These are phyloP conservation scores for Silybum marianum DNA, from an alignment of 129 eudicot species.

Conservation along the genomic window DNA sequence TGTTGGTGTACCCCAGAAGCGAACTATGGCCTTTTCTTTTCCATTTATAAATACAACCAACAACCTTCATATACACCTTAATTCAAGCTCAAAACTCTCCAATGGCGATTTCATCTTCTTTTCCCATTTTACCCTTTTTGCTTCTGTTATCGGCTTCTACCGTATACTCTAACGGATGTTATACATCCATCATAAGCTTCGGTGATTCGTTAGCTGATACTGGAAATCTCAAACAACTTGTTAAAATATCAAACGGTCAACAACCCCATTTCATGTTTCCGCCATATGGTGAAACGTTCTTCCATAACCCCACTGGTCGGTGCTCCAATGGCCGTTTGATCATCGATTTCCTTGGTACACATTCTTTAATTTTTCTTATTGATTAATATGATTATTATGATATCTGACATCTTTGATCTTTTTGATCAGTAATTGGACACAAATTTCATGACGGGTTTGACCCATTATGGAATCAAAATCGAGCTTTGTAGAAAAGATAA, in stretches of 20 bases:
- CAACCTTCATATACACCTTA: not conserved
- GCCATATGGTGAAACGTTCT: slow-evolving; percentile 62
- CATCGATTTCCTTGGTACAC: slow-evolving; percentile 60
- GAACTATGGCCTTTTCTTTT: slow-evolving; percentile 3
- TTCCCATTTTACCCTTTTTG: slow-evolving; percentile 1
- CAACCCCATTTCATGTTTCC: slow-evolving; percentile 26
- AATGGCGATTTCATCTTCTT: slow-evolving; percentile 27
- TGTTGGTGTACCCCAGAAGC: slow-evolving; percentile 17
- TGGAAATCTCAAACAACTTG: slow-evolving; percentile 40
- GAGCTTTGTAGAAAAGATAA: not conserved
- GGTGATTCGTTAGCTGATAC: slow-evolving; percentile 74
- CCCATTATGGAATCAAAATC: not conserved
- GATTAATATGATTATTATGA: not conserved
- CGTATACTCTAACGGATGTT: slow-evolving; percentile 32
- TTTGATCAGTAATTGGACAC: not conserved
- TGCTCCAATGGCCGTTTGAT: slow-evolving; percentile 63
- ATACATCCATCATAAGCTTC: slow-evolving; percentile 52
- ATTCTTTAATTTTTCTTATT: not conserved
- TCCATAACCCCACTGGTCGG: slow-evolving; percentile 60
- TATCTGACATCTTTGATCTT: not conserved
- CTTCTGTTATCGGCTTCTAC: not conserved
- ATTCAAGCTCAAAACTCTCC: not conserved
- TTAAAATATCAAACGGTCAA: not conserved
- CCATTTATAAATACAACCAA: slow-evolving; percentile 36
- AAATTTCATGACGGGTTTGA: not conserved